These are phyloP conservation scores for Fusarium acutatum DNA, from an alignment of 2,329 filamentous ascomycete genomes.

Conservation along the genomic window DNA sequence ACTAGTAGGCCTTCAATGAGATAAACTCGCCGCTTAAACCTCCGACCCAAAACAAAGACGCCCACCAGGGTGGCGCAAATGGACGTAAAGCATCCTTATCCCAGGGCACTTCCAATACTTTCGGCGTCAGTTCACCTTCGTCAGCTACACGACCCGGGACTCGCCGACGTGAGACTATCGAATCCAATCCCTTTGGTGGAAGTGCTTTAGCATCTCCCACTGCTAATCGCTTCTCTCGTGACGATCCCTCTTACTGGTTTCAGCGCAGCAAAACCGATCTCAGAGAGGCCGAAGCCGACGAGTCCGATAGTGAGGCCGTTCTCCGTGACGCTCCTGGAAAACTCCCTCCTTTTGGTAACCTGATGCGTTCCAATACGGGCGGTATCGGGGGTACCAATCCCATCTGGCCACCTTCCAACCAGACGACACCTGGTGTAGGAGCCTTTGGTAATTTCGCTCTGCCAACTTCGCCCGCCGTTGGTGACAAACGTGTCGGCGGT, in stretches of 20 bases:
- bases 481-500: conserved; percentile 79
- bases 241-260: conserved; percentile 69
- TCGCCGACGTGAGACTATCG: conserved; percentile 82
- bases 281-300: conserved; percentile 64
- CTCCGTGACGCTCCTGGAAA: conserved; percentile 45
- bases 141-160: conserved; percentile 75
- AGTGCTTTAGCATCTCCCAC: conserved; percentile 68
- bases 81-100: conserved; percentile 87
- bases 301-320: conserved; percentile 53
- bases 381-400: conserved; percentile 56
- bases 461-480: conserved; percentile 59
- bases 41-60: conserved; percentile 76
- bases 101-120: conserved; percentile 70
- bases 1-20: conserved; percentile 77
- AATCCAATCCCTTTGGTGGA: conserved; percentile 70
- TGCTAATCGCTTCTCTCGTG: conserved; percentile 66
- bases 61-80: conserved; percentile 66
- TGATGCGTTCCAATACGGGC: conserved; percentile 64
- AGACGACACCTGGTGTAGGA: conserved; percentile 73
- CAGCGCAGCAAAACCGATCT: conserved; percentile 62
- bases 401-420: conserved; percentile 58
- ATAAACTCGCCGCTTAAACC: conserved; percentile 96
- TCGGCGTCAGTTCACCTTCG: conserved; percentile 77
- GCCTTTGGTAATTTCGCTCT: conserved; percentile 93
- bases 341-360: conserved; percentile 52